Base-by-base conservation (phyloP, 176 grass and related monocot species). In the Eleusine coracana region DNA sequence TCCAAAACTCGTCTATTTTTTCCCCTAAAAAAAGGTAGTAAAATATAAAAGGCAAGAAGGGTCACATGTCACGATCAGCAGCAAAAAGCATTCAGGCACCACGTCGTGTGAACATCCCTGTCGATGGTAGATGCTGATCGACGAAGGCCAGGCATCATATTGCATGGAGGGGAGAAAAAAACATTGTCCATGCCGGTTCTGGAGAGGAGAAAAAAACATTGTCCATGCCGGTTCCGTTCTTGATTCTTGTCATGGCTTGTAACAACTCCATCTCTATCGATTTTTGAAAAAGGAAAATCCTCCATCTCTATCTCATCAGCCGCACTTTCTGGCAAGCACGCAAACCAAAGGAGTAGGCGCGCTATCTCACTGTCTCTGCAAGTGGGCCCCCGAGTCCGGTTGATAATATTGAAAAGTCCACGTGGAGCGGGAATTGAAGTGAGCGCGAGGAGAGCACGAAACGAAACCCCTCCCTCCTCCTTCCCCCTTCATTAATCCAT, bases 381-480 rank as follows among this genome's bases (percentile, higher is more conserved):
- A 0, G 44, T 40, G 80, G 70, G 70, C 31, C 81, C 44, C 1
- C 3, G 3, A 6, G 5, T 20, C 17, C 17, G 39, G 20, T 4
- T 27, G 20, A 70, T 21, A 44, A 23, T 20, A 7, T 21, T 11
- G 3, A 40, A 4, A 25, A 45, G 12, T 49, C 69, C 5, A 48
- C n/a, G n/a, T 71, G 12, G 42, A 27, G n/a, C 5, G 5, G 69
- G 11, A 10, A 2, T 9, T 8, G 60, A 63, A 71, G 15, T 15
- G 50, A 49, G 46, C 46, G 46, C 46, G 46, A 51, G 23, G 6
- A 31, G 71, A 73, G 71, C 46, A 73, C 71, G 46, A 74, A 54
- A 73, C 71, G 46, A 74, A 54, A 54, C 71, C 46, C 4, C 16
- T n/a, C 38, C 12, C 5, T 11, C 17, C 8, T 12, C 18, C 6